phyloP scores from a whole-genome alignment of 176 grass and related monocot genomes.

The Aegilops longissima region DNA sequence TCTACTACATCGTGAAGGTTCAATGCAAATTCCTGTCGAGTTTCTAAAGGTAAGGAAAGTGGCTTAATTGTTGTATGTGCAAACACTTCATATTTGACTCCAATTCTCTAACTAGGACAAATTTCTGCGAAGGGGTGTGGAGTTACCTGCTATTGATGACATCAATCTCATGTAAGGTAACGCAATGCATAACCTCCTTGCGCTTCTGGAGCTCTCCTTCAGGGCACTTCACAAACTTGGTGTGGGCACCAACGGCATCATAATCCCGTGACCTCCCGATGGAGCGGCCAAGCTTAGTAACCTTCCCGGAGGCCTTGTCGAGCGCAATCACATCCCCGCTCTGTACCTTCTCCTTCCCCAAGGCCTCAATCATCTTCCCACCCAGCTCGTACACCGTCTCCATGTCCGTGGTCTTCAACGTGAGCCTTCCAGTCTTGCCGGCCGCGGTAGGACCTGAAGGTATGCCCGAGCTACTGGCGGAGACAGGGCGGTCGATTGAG shows the following conservation, averaged over 20 bases:
- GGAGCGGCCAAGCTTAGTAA: conserved; percentile 91
- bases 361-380: conserved; percentile 96
- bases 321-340: conserved; percentile 89
- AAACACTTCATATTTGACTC: background rate
- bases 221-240: conserved; percentile 90
- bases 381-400: conserved; percentile 95
- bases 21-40: background rate
- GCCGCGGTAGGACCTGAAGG: conserved; percentile 35
- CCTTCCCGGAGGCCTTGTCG: conserved; percentile 82
- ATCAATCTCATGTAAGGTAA: conserved; percentile 95
- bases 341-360: conserved; percentile 94
- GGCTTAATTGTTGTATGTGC: background rate
- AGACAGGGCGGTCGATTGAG: conserved; percentile 73
- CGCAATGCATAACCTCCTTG: conserved; percentile 96
- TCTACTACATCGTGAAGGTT: background rate
- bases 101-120: background rate
- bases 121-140: background rate
- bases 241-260: conserved; percentile 76
- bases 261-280: conserved; percentile 79
- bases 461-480: conserved; percentile 29
- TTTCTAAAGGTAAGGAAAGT: background rate
- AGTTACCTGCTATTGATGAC: conserved; percentile 94
- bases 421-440: conserved; percentile 74
- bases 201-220: conserved; percentile 97
- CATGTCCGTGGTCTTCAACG: conserved; percentile 94